Evolutionary conservation across 352 stramenopile genomes (phyloP), one percentile per base, ranked within the genome.

Genomic region (Phytophthora boehmeriae): DNA sequence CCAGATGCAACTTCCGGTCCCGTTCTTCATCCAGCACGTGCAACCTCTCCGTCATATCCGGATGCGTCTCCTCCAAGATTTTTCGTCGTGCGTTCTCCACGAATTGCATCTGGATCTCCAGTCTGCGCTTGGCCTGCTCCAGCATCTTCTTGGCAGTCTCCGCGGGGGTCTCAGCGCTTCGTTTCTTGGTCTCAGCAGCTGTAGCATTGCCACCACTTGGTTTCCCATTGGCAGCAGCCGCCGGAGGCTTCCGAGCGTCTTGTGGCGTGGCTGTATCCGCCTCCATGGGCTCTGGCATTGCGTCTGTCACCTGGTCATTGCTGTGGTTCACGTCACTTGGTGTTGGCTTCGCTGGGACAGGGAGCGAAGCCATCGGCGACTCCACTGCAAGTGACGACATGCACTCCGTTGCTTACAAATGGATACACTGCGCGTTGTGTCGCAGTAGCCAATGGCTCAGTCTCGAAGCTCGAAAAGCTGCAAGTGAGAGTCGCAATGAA

Each of bases 81-180:
- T 78, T 79, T n/a, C 65, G 68, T 59, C 76, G 68, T 19, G 83
- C 80, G 23, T 88, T 88, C 54, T 92, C 76, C 4, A 88, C 71
- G 38, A 87, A 89, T 48, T 88, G 71, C 54, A 90, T 82, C 58
- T 94, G 86, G 53, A 92, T 78, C 57, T 75, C 41, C 49, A 92
- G 49, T 54, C 79, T 68, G 28, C 57, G 68, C 52, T 65, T 77
- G 28, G 65, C 48, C 19, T 63, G 66, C 42, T 80, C 71, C 23
- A 73, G 49, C 1, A 75, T 51, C 54, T 72, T 69, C 41, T 65
- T 63, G 16, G 74, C 64, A 20, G 59, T 74, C 57, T 78, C 61
- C 5, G 57, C 27, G 8, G 58, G 35, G 61, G 55, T 61, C 38
- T 73, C 63, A 16, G 16, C 45, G 22, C 49, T 60, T 46, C 58